Conservation (phyloP, 1,284 basidiomycete genomes). For the Pulveroboletus sp. region DNA sequence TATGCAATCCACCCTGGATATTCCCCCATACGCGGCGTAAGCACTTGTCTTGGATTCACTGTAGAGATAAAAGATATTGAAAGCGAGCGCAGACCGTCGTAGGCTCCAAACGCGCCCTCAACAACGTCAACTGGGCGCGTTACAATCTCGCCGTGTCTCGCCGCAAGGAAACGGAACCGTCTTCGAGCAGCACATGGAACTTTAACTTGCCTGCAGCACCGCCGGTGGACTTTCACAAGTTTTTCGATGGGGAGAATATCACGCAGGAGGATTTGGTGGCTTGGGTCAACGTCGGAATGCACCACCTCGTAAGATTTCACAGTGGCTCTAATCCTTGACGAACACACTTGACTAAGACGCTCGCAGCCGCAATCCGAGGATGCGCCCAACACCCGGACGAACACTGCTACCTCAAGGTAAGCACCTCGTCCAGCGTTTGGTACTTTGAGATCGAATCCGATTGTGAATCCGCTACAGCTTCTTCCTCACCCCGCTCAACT, state of each 20-base stretch:
- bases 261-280: slow-evolving; percentile 62
- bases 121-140: slow-evolving; percentile 66
- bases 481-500: slow-evolving; percentile 63
- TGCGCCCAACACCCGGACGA: slow-evolving; percentile 61
- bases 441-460: neutral
- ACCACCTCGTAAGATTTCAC: slow-evolving; percentile 48
- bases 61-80: slow-evolving; percentile 19
- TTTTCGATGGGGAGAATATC: slow-evolving; percentile 64
- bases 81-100: slow-evolving; percentile 47
- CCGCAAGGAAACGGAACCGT: slow-evolving; percentile 61
- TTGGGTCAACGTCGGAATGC: slow-evolving; percentile 67
- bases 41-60: slow-evolving; percentile 8
- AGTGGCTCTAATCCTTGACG: too few relatives aligned
- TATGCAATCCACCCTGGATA: slow-evolving; percentile 59
- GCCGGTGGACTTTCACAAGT: slow-evolving; percentile 61
- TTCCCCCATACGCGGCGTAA: slow-evolving; percentile 52
- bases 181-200: slow-evolving; percentile 60
- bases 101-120: slow-evolving; percentile 55
- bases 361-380: slow-evolving; percentile 58
- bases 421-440: slow-evolving; percentile 3
- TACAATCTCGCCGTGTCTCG: slow-evolving; percentile 61
- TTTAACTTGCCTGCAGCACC: slow-evolving; percentile 59
- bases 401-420: slow-evolving; percentile 56
- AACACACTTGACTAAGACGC: neutral
- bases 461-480: slow-evolving; percentile 42